Percentiles rank a stretch among this genome's conserved stretches.
Conservation (phyloP, 176 grass and related monocot species). For the Aegilops longissima region DNA sequence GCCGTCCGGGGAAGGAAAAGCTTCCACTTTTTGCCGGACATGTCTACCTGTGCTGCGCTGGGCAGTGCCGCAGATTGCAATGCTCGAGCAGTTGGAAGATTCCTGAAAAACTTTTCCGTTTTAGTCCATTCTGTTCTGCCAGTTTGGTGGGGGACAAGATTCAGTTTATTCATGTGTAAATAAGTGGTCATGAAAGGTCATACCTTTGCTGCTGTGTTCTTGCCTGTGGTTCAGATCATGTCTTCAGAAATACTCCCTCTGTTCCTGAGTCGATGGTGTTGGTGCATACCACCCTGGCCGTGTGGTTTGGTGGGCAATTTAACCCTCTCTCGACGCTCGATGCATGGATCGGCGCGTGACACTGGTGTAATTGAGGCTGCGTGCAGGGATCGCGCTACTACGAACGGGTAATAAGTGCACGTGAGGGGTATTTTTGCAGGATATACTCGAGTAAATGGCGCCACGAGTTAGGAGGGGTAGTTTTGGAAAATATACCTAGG, state of each 20-base stretch:
- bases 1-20: not conserved
- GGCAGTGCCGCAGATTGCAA: not conserved
- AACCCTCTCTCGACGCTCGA: not conserved
- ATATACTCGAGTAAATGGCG: not conserved
- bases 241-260: not conserved
- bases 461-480: not conserved
- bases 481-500: not conserved
- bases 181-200: not conserved
- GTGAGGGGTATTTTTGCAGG: not conserved
- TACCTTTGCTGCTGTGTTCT: not conserved
- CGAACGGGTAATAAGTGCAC: not conserved
- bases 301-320: not conserved
- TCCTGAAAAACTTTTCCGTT: not conserved
- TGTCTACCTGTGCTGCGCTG: not conserved
- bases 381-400: too few species aligned
- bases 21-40: slow-evolving; percentile 4
- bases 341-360: not conserved
- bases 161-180: not conserved
- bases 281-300: too few species aligned
- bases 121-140: not conserved
- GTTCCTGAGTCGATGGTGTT: not conserved
- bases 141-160: not conserved
- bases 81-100: not conserved
- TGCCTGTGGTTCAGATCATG: not conserved
- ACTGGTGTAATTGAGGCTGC: not conserved